Evolutionary conservation across 1,284 basidiomycete species (phyloP).

Genomic region (Pseudozyma tsukubaensis): DNA sequence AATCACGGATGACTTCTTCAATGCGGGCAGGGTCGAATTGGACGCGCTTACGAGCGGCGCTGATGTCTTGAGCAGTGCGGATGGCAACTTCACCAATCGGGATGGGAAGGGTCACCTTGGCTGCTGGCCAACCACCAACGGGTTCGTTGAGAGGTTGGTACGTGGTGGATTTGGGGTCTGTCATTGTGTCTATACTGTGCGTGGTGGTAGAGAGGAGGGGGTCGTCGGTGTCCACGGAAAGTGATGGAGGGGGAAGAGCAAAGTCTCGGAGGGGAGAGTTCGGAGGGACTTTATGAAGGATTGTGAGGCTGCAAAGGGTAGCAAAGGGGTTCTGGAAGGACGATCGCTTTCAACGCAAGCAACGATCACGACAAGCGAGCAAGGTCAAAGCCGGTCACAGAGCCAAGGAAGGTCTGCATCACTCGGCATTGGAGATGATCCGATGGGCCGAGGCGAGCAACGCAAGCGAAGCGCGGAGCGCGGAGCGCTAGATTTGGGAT

Average conservation of each 20-base stretch:
- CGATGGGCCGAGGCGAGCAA: no score
- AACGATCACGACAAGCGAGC: no score
- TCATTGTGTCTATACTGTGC: constrained; percentile 4
- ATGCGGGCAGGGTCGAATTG: constrained; percentile 57
- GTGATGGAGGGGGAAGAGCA: neutral
- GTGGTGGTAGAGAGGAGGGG: neutral
- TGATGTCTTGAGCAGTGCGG: constrained; percentile 53
- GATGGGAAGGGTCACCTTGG: constrained; percentile 58
- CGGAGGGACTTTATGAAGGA: neutral
- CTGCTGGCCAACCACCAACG: constrained; percentile 27
- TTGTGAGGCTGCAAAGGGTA: no score
- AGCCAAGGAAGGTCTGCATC: no score
- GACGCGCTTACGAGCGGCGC: constrained; percentile 38
- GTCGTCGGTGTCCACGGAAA: neutral
- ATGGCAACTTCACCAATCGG: constrained; percentile 57
- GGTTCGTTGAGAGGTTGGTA: constrained; percentile 46
- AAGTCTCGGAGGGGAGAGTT: neutral
- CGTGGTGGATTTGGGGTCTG: constrained; percentile 44
- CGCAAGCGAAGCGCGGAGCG: no score
- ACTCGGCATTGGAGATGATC: no score
- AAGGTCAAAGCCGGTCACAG: no score
- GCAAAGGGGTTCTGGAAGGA: no score
- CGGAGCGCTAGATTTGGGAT: no score
- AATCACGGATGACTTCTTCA: constrained; percentile 59
- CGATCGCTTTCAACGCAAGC: no score